phyloP scores from a whole-genome alignment of 768 basidiomycete genomes.

The Trichaptum fuscoviolaceum region DNA sequence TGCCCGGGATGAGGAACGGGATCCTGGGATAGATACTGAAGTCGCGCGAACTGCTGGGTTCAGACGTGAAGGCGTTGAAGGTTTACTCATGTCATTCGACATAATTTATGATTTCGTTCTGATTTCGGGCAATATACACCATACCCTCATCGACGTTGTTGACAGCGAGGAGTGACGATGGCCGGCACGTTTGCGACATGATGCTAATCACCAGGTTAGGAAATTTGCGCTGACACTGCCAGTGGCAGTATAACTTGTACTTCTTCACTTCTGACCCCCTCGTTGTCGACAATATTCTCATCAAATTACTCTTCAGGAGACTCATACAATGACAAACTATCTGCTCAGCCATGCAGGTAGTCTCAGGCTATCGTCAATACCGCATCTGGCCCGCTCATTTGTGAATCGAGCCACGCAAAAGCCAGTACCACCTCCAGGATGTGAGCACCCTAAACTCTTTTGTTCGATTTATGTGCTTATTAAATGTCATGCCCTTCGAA shows the following conservation, averaged over 20 bases:
- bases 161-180: not conserved
- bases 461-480: not conserved
- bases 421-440: not conserved
- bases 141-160: not conserved
- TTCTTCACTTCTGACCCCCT: not conserved
- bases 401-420: not conserved
- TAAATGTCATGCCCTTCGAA: too few relatives aligned
- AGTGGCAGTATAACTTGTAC: not conserved
- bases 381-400: not conserved
- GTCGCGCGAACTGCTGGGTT: not conserved
- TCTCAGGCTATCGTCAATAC: not conserved
- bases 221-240: not conserved
- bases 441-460: not conserved
- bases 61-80: not conserved
- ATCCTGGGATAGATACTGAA: not conserved
- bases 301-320: not conserved
- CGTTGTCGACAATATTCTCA: not conserved
- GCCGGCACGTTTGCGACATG: too few relatives aligned
- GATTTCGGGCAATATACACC: not conserved
- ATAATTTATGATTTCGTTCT: not conserved
- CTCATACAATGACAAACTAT: not conserved
- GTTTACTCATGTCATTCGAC: not conserved
- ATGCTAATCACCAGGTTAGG: not conserved
- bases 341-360: not conserved
- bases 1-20: constrained; percentile 2